Percentiles rank a stretch among this genome's conserved stretches.
Evolutionary conservation across 2,329 filamentous ascomycete species (phyloP).

Genomic region (Claviceps digitariae): DNA sequence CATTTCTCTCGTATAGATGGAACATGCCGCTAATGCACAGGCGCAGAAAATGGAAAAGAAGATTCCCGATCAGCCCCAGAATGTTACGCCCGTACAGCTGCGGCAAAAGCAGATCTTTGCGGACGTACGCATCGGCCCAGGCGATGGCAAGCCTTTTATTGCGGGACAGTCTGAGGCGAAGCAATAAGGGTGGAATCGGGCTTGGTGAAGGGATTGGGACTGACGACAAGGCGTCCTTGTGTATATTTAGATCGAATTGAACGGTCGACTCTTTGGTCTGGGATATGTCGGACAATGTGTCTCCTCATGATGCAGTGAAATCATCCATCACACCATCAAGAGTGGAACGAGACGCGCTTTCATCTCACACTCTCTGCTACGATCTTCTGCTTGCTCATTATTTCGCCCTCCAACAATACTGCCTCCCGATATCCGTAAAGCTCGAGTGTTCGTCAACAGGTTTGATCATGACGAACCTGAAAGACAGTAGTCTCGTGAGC

Average conservation of each 20-base stretch:
- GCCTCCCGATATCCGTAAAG: not conserved
- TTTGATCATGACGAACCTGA: too few species aligned
- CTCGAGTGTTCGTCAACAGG: too few species aligned
- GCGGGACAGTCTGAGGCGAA: conserved; percentile 21
- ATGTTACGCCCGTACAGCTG: conserved; percentile 60
- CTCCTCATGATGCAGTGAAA: not conserved
- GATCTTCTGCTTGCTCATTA: too few species aligned
- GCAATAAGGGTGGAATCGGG: conserved; percentile 15
- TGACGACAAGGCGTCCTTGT: not conserved
- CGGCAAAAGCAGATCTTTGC: conserved; percentile 50
- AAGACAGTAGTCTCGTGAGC: too few species aligned
- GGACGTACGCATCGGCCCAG: conserved; percentile 32
- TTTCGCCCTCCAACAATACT: not conserved
- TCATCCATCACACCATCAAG: too few species aligned
- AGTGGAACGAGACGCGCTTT: too few species aligned
- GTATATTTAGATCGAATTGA: conserved; percentile 3
- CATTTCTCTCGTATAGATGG: not conserved
- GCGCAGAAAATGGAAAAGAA: conserved; percentile 65
- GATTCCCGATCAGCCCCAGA: conserved; percentile 59
- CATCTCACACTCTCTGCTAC: too few species aligned
- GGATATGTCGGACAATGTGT: not conserved
- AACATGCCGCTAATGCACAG: not conserved
- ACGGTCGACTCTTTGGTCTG: not conserved
- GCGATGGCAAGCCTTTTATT: conserved; percentile 30
- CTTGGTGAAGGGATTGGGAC: not conserved